Evolutionary conservation across 2,329 filamentous ascomycete species (phyloP), one percentile per base, ranked within the genome.

Genomic region (Rhytidhysteron rufulum): DNA sequence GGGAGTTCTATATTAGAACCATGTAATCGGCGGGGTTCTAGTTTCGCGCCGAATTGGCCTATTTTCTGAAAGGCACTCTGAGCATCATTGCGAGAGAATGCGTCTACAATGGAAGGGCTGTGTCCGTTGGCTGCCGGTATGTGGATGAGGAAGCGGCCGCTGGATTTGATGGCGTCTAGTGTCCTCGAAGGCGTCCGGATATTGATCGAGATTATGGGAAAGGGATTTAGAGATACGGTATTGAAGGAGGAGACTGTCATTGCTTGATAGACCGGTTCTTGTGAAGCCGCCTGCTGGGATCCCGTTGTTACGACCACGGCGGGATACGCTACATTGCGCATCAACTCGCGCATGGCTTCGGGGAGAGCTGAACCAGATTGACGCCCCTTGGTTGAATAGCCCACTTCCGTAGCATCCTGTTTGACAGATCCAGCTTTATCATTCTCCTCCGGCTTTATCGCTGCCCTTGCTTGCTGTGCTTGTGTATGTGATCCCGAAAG

Each of bases 201-300:
- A 45, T 83, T 83, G 69, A 83, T 83, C 1, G 77, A 79, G 19
- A 83, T 67, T n/a, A 78, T 67, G 0, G 79, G 77, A 1, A 56
- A 48, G 1, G 80, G 79, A 21, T 67, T 54, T 3, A 83, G 62
- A 0, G 77, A 73, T 11, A 83, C 75, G 4, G 78, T 78, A 44
- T 66, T 80, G 59, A 83, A 75, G 1, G 79, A 82, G 3, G 80
- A 83, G 22, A 83, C 74, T 7, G 78, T 80, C 50, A 80, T 77
- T 31, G 58, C 62, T 40, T 62, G 50, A 3, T 58, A 53, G 5
- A 55, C 45, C 27, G 40, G 37, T 21, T 39, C n/a, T 2, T 47
- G 15, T 16, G 40, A 41, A 30, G 45, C 37, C 7, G 49, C 41
- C 20, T 56, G 50, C 22, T 39, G 22, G 21, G 45, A 43, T 13